Percentiles rank a stretch among this genome's conserved stretches.
Evolutionary conservation across 164 flowering plant species (phyloP).

Genomic region (Cinnamomum chago): DNA sequence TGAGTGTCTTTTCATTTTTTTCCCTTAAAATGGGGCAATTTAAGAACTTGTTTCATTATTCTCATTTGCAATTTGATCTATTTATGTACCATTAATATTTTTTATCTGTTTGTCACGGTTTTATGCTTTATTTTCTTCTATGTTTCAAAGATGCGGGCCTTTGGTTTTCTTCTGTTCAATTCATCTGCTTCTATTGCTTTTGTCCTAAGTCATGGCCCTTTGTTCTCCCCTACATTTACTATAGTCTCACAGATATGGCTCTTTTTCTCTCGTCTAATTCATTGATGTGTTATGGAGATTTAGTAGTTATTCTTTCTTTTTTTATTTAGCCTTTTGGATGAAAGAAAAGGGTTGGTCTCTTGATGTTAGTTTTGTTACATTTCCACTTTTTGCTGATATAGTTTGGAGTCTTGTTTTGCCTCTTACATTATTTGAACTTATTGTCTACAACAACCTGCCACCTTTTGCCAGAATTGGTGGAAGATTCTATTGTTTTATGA

Average conservation of each 20-base stretch:
- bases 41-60: neutral
- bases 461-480: slow-evolving; percentile 8
- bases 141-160: slow-evolving; percentile 10
- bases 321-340: slow-evolving; percentile 20
- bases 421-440: slow-evolving; percentile 30
- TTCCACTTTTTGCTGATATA: slow-evolving; percentile 17
- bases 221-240: slow-evolving; percentile 6
- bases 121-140: slow-evolving; percentile 7
- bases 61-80: neutral
- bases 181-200: neutral
- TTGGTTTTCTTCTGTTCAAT: neutral
- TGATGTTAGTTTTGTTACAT: slow-evolving; percentile 17
- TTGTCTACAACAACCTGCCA: slow-evolving; percentile 38
- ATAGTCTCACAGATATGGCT: slow-evolving; percentile 1
- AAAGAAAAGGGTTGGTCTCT: slow-evolving; percentile 18
- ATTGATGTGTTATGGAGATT: slow-evolving; percentile 17
- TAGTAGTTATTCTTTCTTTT: slow-evolving; percentile 21
- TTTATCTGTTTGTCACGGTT: neutral
- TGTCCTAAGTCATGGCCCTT: slow-evolving; percentile 5
- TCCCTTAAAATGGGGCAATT: neutral
- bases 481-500: slow-evolving; percentile 6
- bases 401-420: slow-evolving; percentile 10
- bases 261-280: slow-evolving; percentile 15
- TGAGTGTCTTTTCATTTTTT: neutral
- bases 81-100: no score